Conservation (phyloP, 495 filamentous ascomycete genomes). For the Talaromyces proteolyticus region DNA sequence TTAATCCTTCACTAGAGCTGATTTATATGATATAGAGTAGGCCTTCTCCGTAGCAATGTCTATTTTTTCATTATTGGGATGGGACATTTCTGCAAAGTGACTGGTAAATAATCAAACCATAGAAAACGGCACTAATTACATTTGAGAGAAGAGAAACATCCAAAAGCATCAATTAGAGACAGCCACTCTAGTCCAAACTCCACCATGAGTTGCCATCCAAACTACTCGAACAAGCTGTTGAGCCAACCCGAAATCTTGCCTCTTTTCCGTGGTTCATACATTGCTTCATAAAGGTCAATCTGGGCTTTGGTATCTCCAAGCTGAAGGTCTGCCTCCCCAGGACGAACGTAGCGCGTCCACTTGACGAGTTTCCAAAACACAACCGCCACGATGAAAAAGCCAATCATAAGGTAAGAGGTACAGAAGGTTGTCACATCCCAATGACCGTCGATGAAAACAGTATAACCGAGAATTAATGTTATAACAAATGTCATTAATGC, state of each 20-base stretch:
- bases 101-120: neutral
- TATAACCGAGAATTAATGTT: constrained; percentile 20
- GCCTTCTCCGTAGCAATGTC: neutral
- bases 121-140: neutral
- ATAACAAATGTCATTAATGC: constrained; percentile 27
- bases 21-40: neutral
- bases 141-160: neutral
- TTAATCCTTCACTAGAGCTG: neutral
- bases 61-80: neutral
- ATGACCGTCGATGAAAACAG: constrained; percentile 18
- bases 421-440: constrained; percentile 23
- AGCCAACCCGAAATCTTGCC: constrained; percentile 10
- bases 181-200: neutral
- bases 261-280: constrained; percentile 9
- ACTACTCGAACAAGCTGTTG: constrained; percentile 11
- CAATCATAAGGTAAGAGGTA: constrained; percentile 36
- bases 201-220: neutral
- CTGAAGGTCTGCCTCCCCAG: constrained; percentile 36
- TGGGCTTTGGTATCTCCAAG: neutral
- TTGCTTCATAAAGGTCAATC: constrained; percentile 56
- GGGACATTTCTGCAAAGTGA: neutral
- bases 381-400: constrained; percentile 40
- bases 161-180: neutral
- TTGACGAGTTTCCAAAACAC: constrained; percentile 49
- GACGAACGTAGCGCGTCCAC: constrained; percentile 35